These are phyloP conservation scores for Yamadazyma friedrichii DNA, from an alignment of 1,139 yeast species.

Conservation along the genomic window DNA sequence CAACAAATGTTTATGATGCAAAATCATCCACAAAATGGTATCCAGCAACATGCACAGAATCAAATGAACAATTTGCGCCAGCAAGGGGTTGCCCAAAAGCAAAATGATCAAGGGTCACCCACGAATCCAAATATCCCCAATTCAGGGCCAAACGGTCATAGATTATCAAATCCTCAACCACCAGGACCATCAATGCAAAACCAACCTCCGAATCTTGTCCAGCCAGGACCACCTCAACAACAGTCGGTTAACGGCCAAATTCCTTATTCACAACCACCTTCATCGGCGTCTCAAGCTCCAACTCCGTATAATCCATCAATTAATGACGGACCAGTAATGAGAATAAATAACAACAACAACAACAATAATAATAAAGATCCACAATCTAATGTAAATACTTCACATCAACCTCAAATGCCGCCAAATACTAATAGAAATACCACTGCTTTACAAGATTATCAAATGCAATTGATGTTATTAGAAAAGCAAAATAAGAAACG, in stretches of 20 bases:
- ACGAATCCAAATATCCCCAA: neutral
- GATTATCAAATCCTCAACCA: neutral
- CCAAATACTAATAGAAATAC: conserved; percentile 24
- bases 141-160: neutral
- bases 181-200: conserved; percentile 5
- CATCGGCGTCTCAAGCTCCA: neutral
- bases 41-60: conserved; percentile 50
- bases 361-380: neutral
- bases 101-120: conserved; percentile 3
- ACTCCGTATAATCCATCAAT: conserved; percentile 4
- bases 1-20: conserved; percentile 26
- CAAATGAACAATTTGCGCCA: conserved; percentile 54
- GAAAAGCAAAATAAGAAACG: conserved; percentile 72
- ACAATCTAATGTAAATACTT: no score
- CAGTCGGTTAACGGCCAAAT: conserved; percentile 8
- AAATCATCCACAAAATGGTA: conserved; percentile 30
- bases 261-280: neutral
- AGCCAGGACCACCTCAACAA: neutral
- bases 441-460: conserved; percentile 67
- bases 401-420: neutral
- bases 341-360: neutral
- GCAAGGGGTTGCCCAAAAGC: conserved; percentile 37
- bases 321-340: conserved; percentile 3
- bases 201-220: conserved; percentile 10
- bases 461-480: conserved; percentile 67